Evolutionary conservation across 2,329 filamentous ascomycete genomes (phyloP), one percentile per base, ranked within the genome.

Genomic region (Paradendryphiella salina): DNA sequence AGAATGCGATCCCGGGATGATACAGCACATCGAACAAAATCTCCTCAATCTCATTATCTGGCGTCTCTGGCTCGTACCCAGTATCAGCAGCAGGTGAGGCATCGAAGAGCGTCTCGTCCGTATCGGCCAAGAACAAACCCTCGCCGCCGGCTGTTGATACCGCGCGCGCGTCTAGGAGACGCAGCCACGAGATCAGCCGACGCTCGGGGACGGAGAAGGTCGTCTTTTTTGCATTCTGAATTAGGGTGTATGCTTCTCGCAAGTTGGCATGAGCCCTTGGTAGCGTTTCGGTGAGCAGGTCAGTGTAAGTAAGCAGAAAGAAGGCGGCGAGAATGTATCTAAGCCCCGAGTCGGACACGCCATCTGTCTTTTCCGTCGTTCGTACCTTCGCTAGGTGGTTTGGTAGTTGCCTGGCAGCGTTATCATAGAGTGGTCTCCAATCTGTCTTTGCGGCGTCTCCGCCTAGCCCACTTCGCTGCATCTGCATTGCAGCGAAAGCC

Each of bases 1-100:
- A 84, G 63, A 84, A 84, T 2, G 80, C 70, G 15, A 82, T 77
- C 0, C 80, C 80, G 0, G 80, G 80, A n/a, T 81, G 77, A 54
- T 81, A 82, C 2, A 83, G 65, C 0, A 80, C 75, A 51, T 82
- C 79, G 51, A 82, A 82, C 0, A 84, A 67, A 1, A 80, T 76
- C 33, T 82, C 79, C 40, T 82, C 78, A 10, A 74, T 69, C 17
- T 71, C 66, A 15, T 56, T 64, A n/a, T 71, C 65, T 5, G 63
- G 56, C 2, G 62, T 63, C 21, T 63, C 63, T 4, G 61, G 57
- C 34, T 66, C 60, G 4, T 57, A 77, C 1, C 70, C 63, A 4
- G 57, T 35, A 28, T 64, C 60, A 8, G 64, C 60, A n/a, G 62
- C 65, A n/a, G 76, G 75, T 0, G 78, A 79, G 5, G 77, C 70